Percentiles rank a stretch among this genome's conserved stretches.
phyloP scores from a whole-genome alignment of 495 filamentous ascomycete species.

The Penicillium odoratum region DNA sequence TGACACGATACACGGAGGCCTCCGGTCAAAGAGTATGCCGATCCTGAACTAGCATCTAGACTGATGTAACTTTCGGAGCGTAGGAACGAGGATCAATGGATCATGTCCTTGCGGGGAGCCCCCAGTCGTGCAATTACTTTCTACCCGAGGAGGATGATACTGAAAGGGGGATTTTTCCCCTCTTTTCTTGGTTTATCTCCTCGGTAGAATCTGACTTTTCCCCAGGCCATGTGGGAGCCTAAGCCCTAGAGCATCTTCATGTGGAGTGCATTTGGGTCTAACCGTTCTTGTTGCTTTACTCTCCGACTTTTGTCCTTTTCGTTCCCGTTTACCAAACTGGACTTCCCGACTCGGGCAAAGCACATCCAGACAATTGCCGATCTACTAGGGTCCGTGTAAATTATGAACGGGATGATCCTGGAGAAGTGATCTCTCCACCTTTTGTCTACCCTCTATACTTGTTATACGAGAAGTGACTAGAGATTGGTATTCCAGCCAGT shows the following conservation, averaged over 20 bases:
- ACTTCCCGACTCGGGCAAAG: constrained; percentile 24
- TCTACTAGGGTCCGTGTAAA: constrained; percentile 16
- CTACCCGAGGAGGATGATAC: constrained; percentile 18
- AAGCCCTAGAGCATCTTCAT: background rate
- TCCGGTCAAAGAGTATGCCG: constrained; percentile 9
- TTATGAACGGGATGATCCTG: constrained; percentile 12
- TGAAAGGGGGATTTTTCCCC: background rate
- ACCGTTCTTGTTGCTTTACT: constrained; percentile 17
- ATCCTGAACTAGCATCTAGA: constrained; percentile 7
- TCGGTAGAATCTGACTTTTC: background rate
- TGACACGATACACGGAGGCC: constrained; percentile 17
- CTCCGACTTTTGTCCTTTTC: constrained; percentile 19
- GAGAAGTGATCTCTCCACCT: background rate
- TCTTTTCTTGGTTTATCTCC: constrained; percentile 1
- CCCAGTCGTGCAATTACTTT: constrained; percentile 5
- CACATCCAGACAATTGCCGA: constrained; percentile 20
- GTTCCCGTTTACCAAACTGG: constrained; percentile 25
- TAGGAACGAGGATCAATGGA: constrained; percentile 25
- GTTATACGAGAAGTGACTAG: constrained; percentile 12
- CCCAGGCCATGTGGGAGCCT: constrained; percentile 5
- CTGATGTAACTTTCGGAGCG: constrained; percentile 25
- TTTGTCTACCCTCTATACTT: too few species aligned
- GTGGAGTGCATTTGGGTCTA: constrained; percentile 4
- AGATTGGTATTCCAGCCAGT: constrained; percentile 22
- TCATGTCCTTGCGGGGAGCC: constrained; percentile 25